Evolutionary conservation across 2,329 filamentous ascomycete species (phyloP), one percentile per base, ranked within the genome.

Genomic region (Boeremia lycopersici): DNA sequence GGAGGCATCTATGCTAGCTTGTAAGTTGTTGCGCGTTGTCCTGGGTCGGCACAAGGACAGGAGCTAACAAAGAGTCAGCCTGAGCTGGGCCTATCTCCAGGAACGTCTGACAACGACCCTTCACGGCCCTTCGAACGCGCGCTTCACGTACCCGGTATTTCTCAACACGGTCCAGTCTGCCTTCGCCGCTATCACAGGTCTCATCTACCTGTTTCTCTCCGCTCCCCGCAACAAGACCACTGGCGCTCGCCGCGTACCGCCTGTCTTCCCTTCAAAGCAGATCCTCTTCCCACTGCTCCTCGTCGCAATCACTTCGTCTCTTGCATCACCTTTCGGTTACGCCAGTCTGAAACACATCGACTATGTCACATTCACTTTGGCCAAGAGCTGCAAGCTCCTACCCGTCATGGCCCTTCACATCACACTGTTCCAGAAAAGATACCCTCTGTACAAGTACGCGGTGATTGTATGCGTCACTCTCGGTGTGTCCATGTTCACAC

Each of bases 381-480:
- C 95, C 66, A 98, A 99, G 79, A 93, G 89, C 67, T 99, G 95
- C 88, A 99, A 99, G 80, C 84, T 99, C 17, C 86, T 99, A n/a
- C 95, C 95, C 2, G 95, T 99, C 70, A 98, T 99, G 95, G 88
- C 95, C 69, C 84, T 99, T 35, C 93, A 99, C 79, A 86, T 98
- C 70, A 93, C 92, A 39, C 78, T 99, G 41, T 99, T 97, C 81
- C 87, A 89, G 56, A 89, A 89, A 70, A 83, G 88, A 42, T 99
- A 97, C 76, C 93, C 95, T 1, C 81, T 96, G 40, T 96, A 96
- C 82, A 99, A 99, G 79, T 99, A 99, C 79, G 83, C 90, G 36
- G 95, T 99, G 55, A 92, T 99, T 6, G 85, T 89, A 4, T 86
- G 93, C 59, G 95, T 99, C 11, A 99, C 95, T 0, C 83, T 89